phyloP scores from a whole-genome alignment of 2,329 filamentous ascomycete species.

The Ophiocordyceps robertsii region DNA sequence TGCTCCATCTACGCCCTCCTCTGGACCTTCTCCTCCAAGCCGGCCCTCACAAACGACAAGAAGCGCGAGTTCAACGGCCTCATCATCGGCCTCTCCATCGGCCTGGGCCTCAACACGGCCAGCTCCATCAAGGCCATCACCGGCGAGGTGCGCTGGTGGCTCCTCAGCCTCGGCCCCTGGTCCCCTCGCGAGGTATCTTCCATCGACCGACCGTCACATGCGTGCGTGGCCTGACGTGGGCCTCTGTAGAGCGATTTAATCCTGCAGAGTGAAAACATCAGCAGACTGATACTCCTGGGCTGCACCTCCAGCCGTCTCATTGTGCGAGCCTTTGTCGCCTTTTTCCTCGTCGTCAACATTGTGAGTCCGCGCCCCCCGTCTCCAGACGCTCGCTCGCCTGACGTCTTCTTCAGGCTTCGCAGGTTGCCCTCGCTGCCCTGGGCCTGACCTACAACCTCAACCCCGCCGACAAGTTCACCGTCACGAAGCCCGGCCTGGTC shows the following conservation, averaged over 20 bases:
- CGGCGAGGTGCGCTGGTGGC: slow-evolving; percentile 30
- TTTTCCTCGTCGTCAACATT: slow-evolving; percentile 11
- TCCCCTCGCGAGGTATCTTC: slow-evolving; percentile 22
- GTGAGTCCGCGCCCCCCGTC: slow-evolving; percentile 2
- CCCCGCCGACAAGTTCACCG: slow-evolving; percentile 16
- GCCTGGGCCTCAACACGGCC: slow-evolving; percentile 26
- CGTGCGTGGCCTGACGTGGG: neutral
- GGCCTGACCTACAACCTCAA: slow-evolving; percentile 29
- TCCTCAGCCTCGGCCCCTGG: slow-evolving; percentile 22
- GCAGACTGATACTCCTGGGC: slow-evolving; percentile 8
- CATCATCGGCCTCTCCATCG: slow-evolving; percentile 29
- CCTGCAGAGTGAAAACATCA: slow-evolving; percentile 12
- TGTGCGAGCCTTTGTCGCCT: slow-evolving; percentile 8
- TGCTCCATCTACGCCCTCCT: slow-evolving; percentile 15
- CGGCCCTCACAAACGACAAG: slow-evolving; percentile 15
- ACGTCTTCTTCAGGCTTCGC: slow-evolving; percentile 19
- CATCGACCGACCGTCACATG: neutral
- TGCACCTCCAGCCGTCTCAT: slow-evolving; percentile 6
- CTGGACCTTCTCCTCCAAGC: slow-evolving; percentile 11
- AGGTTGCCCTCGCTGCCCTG: slow-evolving; percentile 27
- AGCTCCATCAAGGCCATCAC: slow-evolving; percentile 29
- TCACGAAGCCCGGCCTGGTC: slow-evolving; percentile 19
- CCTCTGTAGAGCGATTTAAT: slow-evolving; percentile 7
- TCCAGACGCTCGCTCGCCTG: neutral
- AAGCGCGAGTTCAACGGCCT: slow-evolving; percentile 29